These are phyloP conservation scores for Acorus gramineus DNA, from an alignment of 106 monocot genomes.

Conservation along the genomic window DNA sequence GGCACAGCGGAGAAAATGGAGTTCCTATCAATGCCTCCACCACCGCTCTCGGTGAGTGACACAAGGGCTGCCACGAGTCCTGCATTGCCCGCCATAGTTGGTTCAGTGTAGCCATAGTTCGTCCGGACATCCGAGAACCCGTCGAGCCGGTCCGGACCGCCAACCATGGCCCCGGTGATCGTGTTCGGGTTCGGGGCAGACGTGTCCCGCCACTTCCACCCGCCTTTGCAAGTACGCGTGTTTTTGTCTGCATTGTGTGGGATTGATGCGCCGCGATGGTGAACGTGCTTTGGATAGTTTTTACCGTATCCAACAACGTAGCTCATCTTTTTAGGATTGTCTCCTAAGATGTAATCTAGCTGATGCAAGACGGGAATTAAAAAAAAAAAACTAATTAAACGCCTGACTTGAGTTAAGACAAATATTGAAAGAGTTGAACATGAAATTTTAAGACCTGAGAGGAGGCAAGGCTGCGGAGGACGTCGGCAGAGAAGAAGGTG, in stretches of 20 bases:
- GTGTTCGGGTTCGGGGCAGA: conserved; percentile 40
- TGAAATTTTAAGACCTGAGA: conserved; percentile 38
- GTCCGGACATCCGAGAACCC: conserved; percentile 35
- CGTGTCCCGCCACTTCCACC: conserved; percentile 56
- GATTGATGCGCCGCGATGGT: conserved; percentile 76
- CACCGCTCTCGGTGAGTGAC: conserved; percentile 29
- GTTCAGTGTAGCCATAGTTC: conserved; percentile 47
- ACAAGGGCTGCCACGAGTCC: conserved; percentile 68
- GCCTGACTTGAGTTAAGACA: too few relatives aligned
- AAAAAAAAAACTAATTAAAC: background rate
- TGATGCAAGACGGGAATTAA: background rate
- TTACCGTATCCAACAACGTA: conserved; percentile 68
- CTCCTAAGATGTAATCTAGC: conserved; percentile 63
- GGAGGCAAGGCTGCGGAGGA: conserved; percentile 50
- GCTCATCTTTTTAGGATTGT: conserved; percentile 77
- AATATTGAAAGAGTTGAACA: background rate
- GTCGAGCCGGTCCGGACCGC: conserved; percentile 48
- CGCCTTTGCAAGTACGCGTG: conserved; percentile 38
- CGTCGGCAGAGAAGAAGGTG: too few relatives aligned
- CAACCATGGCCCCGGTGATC: conserved; percentile 74
- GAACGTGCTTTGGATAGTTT: conserved; percentile 55
- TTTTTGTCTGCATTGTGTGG: conserved; percentile 46
- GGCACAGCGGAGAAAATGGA: conserved; percentile 54
- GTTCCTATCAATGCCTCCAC: conserved; percentile 47
- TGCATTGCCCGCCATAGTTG: conserved; percentile 66